Base-by-base conservation (phyloP, 202 grass and related monocot species). In the Schoenoplectus tabernaemontani region DNA sequence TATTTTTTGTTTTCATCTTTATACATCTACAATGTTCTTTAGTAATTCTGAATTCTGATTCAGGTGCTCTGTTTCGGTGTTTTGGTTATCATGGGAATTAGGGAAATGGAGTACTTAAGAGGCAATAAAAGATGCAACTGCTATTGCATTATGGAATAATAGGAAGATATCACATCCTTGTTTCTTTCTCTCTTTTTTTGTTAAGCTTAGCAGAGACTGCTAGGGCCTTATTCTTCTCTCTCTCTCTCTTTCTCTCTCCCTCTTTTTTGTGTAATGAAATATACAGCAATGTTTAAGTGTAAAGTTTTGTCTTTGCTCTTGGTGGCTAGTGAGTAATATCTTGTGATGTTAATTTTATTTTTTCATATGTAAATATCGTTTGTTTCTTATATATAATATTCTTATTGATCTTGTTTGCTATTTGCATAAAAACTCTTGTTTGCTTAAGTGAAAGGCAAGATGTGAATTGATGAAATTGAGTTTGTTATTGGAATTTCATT, bases 71-170 rank as follows among this genome's bases (percentile, higher is more conserved):
- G 54, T 44, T 76, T 76, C 43, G 36, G 71, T 34, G 71, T 33
- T 76, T 51, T 32, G 48, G 69, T 51, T 4, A 33, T 41, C 69
- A 74, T 1, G 50, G 48, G 51, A n/a, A 77, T 37, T 57, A 77
- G n/a, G n/a, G n/a, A n/a, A 77, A 54, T 77, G 51, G 50, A 32
- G 24, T 77, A 57, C 36, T 75, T 77, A 77, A 59, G 74, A 57
- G 74, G 48, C 34, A 53, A 77, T n/a, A n/a, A n/a, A 57, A 54
- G 32, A 58, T 37, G 74, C 64, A 41, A 42, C 17, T 10, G 51
- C 16, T 0, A 56, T 56, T 56, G 33, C 24, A 77, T 59, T 42
- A 77, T 42, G 51, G 16, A 2, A 76, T n/a, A 59, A 57, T 57
- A 42, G 4, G 48, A 58, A 57, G 28, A 32, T 59, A 75, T 77